Evolutionary conservation across 805 yeast species (phyloP), one percentile per base, ranked within the genome.

Genomic region (Nadsonia fulvescens): DNA sequence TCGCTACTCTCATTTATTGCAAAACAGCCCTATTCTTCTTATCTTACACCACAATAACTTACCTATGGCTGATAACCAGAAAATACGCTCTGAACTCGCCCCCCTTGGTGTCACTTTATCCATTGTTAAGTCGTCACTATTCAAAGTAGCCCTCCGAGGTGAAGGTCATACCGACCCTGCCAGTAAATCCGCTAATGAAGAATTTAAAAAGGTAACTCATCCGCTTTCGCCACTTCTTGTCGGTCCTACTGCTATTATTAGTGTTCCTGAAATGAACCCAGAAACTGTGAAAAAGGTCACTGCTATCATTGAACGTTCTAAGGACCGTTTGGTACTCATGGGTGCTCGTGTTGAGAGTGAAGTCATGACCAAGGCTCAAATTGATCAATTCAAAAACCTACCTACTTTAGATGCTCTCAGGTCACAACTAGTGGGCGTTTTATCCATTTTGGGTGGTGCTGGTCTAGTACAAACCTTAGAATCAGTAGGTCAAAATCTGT

Each of bases 11-110:
- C 53, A 72, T 35, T 47, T 81, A 35, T 61, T 81, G 53, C 70
- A 71, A 31, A 56, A 51, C 15, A 68, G 69, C 46, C 70, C 78
- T 19, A 69, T 83, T 23, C 58, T 83, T 8, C 58, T 86, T 29
- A 70, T 78, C 38, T 66, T 71, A 5, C 98, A 89, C 53, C 86
- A 79, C 54, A 79, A 81, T 47, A 82, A 82, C 46, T 52, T 83
- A 38, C 48, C 65, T 30, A 71, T 78, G 37, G 40, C 51, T 8
- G 96, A 89, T 36, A 70, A 75, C 44, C 64, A 61, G 31, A 53
- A 44, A 18, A 58, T 73, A 36, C 65, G 93, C 43, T 44, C 58
- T 10, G 74, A 70, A 36, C 57, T 89, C 35, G 52, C 45, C 22
- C 60, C 62, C 25, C 53, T 63, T n/a, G 91, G 89, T 9, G 91